phyloP scores from a whole-genome alignment of 495 filamentous ascomycete species.

The Cetradonia linearis region DNA sequence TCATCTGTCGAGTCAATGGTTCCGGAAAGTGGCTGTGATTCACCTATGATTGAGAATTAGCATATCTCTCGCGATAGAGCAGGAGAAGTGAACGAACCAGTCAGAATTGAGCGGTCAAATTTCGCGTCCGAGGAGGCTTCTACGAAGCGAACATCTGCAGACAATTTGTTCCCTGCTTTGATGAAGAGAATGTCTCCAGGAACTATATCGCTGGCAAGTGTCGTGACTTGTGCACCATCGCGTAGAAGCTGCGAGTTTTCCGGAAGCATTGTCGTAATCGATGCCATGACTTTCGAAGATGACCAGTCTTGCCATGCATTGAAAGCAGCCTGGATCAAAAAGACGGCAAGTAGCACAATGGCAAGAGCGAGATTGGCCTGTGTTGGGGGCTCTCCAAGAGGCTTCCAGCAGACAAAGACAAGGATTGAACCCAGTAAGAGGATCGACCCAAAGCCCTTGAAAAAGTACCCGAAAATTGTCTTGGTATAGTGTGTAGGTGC shows the following conservation, averaged over 20 bases:
- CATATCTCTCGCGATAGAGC: neutral
- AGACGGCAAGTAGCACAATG: slow-evolving; percentile 54
- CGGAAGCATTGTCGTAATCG: slow-evolving; percentile 58
- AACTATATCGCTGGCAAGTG: slow-evolving; percentile 46
- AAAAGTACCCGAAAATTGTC: slow-evolving; percentile 56
- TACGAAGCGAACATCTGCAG: slow-evolving; percentile 59
- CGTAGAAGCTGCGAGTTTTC: slow-evolving; percentile 53
- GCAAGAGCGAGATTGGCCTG: slow-evolving; percentile 56
- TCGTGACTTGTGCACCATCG: slow-evolving; percentile 32
- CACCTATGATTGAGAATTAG: neutral
- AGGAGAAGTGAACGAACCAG: slow-evolving; percentile 34
- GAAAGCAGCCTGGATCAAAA: slow-evolving; percentile 59
- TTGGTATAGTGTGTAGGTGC: slow-evolving; percentile 46
- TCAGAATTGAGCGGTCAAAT: slow-evolving; percentile 63
- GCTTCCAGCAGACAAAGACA: slow-evolving; percentile 60
- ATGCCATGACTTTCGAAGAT: slow-evolving; percentile 52
- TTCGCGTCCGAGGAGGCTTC: slow-evolving; percentile 53
- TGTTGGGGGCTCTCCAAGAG: slow-evolving; percentile 55
- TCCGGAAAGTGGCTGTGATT: slow-evolving; percentile 43
- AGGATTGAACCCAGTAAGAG: slow-evolving; percentile 52
- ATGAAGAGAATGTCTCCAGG: slow-evolving; percentile 55
- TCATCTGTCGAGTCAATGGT: slow-evolving; percentile 50
- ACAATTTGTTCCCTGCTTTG: slow-evolving; percentile 55
- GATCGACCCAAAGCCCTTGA: slow-evolving; percentile 59
- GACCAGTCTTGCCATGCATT: slow-evolving; percentile 56